phyloP scores from a whole-genome alignment of 306 rosid genomes.

The Prunus mira region DNA sequence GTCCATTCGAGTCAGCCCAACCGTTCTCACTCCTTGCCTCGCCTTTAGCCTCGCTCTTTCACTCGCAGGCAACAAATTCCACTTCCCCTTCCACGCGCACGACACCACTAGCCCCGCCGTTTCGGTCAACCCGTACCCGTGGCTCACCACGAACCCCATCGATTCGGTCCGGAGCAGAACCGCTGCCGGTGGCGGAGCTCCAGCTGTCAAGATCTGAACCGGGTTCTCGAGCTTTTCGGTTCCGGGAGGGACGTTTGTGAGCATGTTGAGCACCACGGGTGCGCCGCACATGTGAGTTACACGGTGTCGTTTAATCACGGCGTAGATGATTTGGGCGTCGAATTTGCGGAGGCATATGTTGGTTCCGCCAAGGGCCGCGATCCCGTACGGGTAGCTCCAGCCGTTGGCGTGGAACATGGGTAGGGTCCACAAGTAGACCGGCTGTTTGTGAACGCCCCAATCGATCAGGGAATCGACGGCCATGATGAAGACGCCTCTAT shows the following conservation, averaged over 20 bases:
- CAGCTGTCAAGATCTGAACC: conserved; percentile 48
- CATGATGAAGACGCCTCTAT: conserved; percentile 45
- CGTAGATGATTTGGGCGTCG: conserved; percentile 41
- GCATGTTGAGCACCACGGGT: conserved; percentile 68
- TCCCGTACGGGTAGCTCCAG: conserved; percentile 75
- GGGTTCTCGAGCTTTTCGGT: conserved; percentile 14
- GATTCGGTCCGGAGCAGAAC: conserved; percentile 35
- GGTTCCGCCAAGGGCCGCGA: conserved; percentile 67
- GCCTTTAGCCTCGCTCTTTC: conserved; percentile 51
- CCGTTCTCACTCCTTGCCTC: conserved; percentile 48
- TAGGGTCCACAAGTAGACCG: conserved; percentile 66
- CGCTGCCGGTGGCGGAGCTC: conserved; percentile 50
- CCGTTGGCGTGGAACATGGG: conserved; percentile 79
- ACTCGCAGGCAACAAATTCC: conserved; percentile 44
- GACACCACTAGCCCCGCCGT: conserved; percentile 45
- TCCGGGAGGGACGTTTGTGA: neutral
- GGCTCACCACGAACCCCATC: conserved; percentile 51
- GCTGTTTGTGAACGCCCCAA: conserved; percentile 47
- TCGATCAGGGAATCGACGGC: conserved; percentile 45
- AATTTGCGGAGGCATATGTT: conserved; percentile 53
- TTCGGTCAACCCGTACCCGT: conserved; percentile 64
- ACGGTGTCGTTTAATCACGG: conserved; percentile 23
- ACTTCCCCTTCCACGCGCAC: conserved; percentile 52
- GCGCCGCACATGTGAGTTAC: conserved; percentile 80
- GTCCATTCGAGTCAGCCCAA: conserved; percentile 36